phyloP scores from a whole-genome alignment of 306 rosid species.

The Vigna nakashimae region DNA sequence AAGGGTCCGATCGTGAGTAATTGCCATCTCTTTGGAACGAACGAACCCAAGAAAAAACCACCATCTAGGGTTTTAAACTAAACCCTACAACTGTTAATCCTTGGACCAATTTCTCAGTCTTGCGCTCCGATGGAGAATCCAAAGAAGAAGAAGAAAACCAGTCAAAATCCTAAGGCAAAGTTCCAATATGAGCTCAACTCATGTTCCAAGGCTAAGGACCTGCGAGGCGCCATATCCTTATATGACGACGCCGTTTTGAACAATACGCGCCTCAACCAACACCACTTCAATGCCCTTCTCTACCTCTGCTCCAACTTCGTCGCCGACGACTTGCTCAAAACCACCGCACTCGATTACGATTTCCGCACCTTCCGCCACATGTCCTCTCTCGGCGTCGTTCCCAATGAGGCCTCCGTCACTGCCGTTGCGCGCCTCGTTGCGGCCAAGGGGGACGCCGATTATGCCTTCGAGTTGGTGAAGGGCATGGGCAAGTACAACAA shows the following conservation, averaged over 20 bases:
- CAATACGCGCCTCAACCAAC: conserved; percentile 58
- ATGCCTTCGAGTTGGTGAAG: too few relatives aligned
- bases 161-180: conserved; percentile 55
- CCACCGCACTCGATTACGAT: conserved; percentile 58
- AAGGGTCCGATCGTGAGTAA: background rate
- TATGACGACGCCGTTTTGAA: conserved; percentile 57
- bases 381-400: conserved; percentile 49
- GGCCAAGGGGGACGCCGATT: too few relatives aligned
- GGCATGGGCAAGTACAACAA: too few relatives aligned
- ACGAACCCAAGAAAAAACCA: background rate
- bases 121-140: conserved; percentile 52
- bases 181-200: conserved; percentile 73
- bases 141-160: conserved; percentile 52
- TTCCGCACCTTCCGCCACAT: conserved; percentile 72
- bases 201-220: conserved; percentile 70
- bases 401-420: conserved; percentile 85
- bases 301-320: conserved; percentile 79
- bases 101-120: background rate
- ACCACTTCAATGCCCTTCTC: conserved; percentile 80
- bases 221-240: conserved; percentile 60
- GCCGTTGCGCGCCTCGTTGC: conserved; percentile 79
- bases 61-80: conserved; percentile 44
- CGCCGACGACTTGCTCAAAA: conserved; percentile 55
- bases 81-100: background rate
- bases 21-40: background rate